These are phyloP conservation scores for Dothidotthia symphoricarpi DNA, from an alignment of 2,329 filamentous ascomycete genomes.

Conservation along the genomic window DNA sequence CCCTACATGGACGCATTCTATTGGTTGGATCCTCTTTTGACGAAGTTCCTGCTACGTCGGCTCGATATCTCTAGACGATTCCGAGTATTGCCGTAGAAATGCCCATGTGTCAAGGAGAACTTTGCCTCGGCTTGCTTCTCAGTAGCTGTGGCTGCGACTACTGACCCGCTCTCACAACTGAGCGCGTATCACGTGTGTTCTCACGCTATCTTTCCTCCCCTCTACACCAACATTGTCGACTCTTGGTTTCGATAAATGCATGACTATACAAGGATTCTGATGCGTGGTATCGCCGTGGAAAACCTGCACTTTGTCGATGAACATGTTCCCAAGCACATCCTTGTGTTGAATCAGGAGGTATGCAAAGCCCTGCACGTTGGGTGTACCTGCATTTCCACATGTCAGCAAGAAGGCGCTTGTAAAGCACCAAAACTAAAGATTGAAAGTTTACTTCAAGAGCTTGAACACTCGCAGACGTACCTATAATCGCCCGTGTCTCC, in stretches of 20 bases:
- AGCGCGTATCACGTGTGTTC: conserved; percentile 7
- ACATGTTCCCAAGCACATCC: conserved; percentile 15
- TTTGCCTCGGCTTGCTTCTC: background rate
- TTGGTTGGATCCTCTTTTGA: no score
- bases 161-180: no score
- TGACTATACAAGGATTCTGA: conserved; percentile 13
- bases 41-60: no score
- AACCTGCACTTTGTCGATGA: conserved; percentile 15
- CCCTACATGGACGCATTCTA: no score
- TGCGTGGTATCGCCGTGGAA: conserved; percentile 10
- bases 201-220: conserved; percentile 1
- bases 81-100: background rate
- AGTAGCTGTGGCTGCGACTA: conserved; percentile 2
- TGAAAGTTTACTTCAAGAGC: background rate
- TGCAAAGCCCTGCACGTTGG: conserved; percentile 18
- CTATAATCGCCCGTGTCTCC: conserved; percentile 17
- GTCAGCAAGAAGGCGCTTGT: no score
- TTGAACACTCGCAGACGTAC: conserved; percentile 3
- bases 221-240: background rate
- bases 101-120: background rate
- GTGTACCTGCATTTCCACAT: conserved; percentile 16
- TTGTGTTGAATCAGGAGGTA: conserved; percentile 24
- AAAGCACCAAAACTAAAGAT: no score
- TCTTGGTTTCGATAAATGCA: conserved; percentile 11
- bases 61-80: background rate